A percentile compares a stretch with the other conserved stretches of the same genome.
phyloP scores from a whole-genome alignment of 2,329 filamentous ascomycete genomes.

The Monosporascus sp. region DNA sequence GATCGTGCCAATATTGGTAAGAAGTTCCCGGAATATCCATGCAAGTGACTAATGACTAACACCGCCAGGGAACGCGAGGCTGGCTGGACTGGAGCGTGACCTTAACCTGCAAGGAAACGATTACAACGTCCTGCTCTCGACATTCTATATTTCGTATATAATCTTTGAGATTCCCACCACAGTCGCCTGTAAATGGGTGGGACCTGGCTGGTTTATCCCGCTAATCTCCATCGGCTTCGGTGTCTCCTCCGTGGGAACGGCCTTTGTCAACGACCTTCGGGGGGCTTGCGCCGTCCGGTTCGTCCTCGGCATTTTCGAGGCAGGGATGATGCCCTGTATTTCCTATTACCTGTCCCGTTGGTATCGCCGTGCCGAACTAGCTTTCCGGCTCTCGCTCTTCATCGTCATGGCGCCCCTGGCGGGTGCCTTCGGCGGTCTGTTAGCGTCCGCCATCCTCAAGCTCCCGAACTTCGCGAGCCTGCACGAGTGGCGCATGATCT shows the following conservation, averaged over 20 bases:
- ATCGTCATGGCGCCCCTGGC: constrained; percentile 67
- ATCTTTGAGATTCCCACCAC: constrained; percentile 67
- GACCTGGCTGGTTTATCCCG: constrained; percentile 68
- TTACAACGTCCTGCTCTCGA: constrained; percentile 62
- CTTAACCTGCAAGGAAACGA: constrained; percentile 56
- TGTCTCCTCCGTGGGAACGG: constrained; percentile 57
- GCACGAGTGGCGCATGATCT: constrained; percentile 25
- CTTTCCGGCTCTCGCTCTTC: constrained; percentile 63
- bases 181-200: constrained; percentile 64
- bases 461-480: constrained; percentile 45
- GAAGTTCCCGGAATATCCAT: constrained; percentile 5
- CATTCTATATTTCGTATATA: constrained; percentile 71
- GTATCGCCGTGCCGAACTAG: constrained; percentile 65
- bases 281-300: constrained; percentile 51
- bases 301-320: constrained; percentile 63
- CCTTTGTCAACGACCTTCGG: constrained; percentile 53
- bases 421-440: constrained; percentile 64
- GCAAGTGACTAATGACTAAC: not conserved
- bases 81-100: constrained; percentile 61
- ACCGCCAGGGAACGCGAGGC: constrained; percentile 56
- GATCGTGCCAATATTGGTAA: constrained; percentile 64
- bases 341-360: constrained; percentile 69
- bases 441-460: constrained; percentile 59
- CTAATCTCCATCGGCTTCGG: constrained; percentile 58
- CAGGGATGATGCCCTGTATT: constrained; percentile 68